These are phyloP conservation scores for Tricholoma furcatifolium DNA, from an alignment of 768 basidiomycete species.

Conservation along the genomic window DNA sequence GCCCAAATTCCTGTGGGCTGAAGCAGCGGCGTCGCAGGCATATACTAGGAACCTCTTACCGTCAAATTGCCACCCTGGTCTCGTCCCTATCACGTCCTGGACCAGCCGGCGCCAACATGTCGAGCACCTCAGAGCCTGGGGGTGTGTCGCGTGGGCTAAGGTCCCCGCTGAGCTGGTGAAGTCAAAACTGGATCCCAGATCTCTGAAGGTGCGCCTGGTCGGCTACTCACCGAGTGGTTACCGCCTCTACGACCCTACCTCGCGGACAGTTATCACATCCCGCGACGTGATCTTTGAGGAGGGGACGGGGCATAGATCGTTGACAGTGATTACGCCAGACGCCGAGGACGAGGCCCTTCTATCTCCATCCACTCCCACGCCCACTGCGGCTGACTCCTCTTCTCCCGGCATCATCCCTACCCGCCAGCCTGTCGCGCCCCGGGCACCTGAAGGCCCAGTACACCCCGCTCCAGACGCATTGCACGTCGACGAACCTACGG, in stretches of 20 bases:
- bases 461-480: no score
- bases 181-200: constrained; percentile 3
- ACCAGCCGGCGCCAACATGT: neutral
- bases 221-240: neutral
- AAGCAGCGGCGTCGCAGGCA: neutral
- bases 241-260: neutral
- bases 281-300: no score
- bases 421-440: no score
- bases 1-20: no score
- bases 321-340: neutral
- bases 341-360: no score
- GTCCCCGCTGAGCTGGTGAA: neutral
- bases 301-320: neutral
- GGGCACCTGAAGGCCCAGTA: no score
- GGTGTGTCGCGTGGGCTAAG: no score
- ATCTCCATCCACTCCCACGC: no score
- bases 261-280: neutral
- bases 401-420: no score
- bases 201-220: no score
- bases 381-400: no score
- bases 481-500: no score
- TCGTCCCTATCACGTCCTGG: neutral
- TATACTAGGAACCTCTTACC: neutral
- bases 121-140: neutral
- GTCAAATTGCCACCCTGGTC: neutral